Percentiles rank a stretch among this genome's conserved stretches.
Evolutionary conservation across 192 early-diverging fungal genomes (phyloP).

Genomic region (Coemansia umbellata): DNA sequence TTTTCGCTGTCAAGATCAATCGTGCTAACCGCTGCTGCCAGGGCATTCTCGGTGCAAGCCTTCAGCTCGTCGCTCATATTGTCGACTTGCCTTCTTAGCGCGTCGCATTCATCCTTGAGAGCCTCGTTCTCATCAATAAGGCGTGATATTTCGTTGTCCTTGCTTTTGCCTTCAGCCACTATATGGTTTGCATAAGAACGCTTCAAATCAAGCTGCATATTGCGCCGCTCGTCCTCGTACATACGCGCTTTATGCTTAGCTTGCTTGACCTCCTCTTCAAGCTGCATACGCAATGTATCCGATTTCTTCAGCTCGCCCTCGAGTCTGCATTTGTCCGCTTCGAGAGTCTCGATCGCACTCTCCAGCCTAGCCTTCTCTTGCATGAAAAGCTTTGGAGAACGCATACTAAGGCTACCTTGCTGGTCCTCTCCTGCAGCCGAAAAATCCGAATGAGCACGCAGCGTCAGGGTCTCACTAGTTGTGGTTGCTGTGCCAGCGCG

Average conservation of each 20-base stretch:
- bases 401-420: background rate
- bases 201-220: slow-evolving; percentile 34
- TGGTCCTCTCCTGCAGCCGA: slow-evolving; percentile 6
- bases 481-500: slow-evolving; percentile 39
- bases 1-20: slow-evolving; percentile 5
- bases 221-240: slow-evolving; percentile 32
- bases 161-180: slow-evolving; percentile 9
- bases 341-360: slow-evolving; percentile 3
- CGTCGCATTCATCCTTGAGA: slow-evolving; percentile 30
- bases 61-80: slow-evolving; percentile 11
- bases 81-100: slow-evolving; percentile 25
- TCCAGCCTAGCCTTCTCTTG: background rate
- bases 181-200: slow-evolving; percentile 6
- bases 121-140: slow-evolving; percentile 26
- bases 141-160: slow-evolving; percentile 14
- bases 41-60: slow-evolving; percentile 10
- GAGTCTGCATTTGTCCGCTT: slow-evolving; percentile 2
- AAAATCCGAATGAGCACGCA: slow-evolving; percentile 36
- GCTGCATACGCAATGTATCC: slow-evolving; percentile 8
- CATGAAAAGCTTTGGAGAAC: background rate
- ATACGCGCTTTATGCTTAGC: slow-evolving; percentile 16
- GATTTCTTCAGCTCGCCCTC: slow-evolving; percentile 9
- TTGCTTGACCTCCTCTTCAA: slow-evolving; percentile 17
- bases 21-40: slow-evolving; percentile 18
- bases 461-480: slow-evolving; percentile 39